Evolutionary conservation across 1,139 yeast species (phyloP), one percentile per base, ranked within the genome.

Genomic region (Geotrichum aggregatum): DNA sequence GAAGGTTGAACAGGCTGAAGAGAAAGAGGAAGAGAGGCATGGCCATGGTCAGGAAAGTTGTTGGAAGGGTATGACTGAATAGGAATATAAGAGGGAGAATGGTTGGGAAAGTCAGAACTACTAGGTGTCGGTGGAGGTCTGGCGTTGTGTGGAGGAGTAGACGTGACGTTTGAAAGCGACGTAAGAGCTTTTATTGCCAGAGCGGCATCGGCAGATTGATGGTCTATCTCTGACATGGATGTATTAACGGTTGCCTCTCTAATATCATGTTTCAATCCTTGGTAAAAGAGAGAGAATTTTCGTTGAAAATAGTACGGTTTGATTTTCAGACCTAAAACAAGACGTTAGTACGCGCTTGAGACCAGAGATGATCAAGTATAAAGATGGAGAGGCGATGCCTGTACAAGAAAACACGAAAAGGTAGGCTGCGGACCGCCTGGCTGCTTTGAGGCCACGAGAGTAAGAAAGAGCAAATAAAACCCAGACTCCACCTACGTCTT

Each of bases 181-280:
- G 52, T 35, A 18, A 49, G 35, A 26, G 51, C 52, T 28, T 44
- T 39, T 14, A 49, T 42, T 24, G 56, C 50, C 51, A 42, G 44
- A 13, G 51, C 41, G 47, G 47, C 49, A 36, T 47, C 48, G 16
- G 47, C 35, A 39, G 52, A 45, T 40, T 49, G 50, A 33, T 47
- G 51, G 39, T 53, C 53, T 53, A 53, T 53, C 52, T 53, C 56
- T 41, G 56, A 50, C 56, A 53, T 53, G 52, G 47, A 36, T 31
- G 34, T 43, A 30, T 41, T 38, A 18, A 31, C 31, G 24, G 18
- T 28, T 44, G 22, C 38, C 33, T 39, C 47, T 39, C 49, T 39
- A 39, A 21, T 49, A 44, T 36, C 52, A 49, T 49, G 49, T 49
- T 49, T 49, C 31, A 42, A 35, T 19, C 21, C 16, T 18, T 24